These are phyloP conservation scores for Hyphodiscus sp. DNA, from an alignment of 2,329 filamentous ascomycete genomes.

Conservation along the genomic window DNA sequence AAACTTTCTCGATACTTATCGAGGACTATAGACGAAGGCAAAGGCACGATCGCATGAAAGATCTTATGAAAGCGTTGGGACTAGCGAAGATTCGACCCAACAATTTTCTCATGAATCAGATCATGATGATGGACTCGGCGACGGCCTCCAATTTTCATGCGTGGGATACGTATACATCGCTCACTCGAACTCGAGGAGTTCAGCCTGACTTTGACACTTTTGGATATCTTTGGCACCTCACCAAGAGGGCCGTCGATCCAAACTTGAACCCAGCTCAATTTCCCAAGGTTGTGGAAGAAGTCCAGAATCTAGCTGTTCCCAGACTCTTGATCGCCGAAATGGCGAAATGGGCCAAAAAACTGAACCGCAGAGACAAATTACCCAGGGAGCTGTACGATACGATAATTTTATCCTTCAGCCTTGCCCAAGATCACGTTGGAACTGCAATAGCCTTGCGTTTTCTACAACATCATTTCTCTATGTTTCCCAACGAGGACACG, in stretches of 20 bases:
- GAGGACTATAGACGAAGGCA: slow-evolving; percentile 62
- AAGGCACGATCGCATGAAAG: slow-evolving; percentile 49
- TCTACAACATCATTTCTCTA: slow-evolving; percentile 37
- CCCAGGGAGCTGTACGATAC: slow-evolving; percentile 44
- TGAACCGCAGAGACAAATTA: slow-evolving; percentile 35
- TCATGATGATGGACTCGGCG: slow-evolving; percentile 45
- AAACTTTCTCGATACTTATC: slow-evolving; percentile 72
- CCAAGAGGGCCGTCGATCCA: slow-evolving; percentile 15
- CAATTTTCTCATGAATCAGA: slow-evolving; percentile 72
- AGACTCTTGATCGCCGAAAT: slow-evolving; percentile 39
- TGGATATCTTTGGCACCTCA: slow-evolving; percentile 24
- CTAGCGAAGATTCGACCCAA: slow-evolving; percentile 60
- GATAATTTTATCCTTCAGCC: slow-evolving; percentile 44
- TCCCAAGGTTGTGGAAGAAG: slow-evolving; percentile 4
- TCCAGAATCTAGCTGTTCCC: slow-evolving; percentile 6
- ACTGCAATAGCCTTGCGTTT: slow-evolving; percentile 43
- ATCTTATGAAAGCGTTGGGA: slow-evolving; percentile 56
- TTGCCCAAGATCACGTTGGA: slow-evolving; percentile 41
- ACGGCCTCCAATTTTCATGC: slow-evolving; percentile 11
- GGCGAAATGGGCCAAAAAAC: slow-evolving; percentile 25
- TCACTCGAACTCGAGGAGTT: slow-evolving; percentile 15
- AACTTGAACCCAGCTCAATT: background rate
- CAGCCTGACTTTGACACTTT: slow-evolving; percentile 27
- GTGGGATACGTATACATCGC: slow-evolving; percentile 21
- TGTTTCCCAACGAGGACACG: slow-evolving; percentile 40